Evolutionary conservation across 495 filamentous ascomycete genomes (phyloP).

Genomic region (Lichina pygmaea): DNA sequence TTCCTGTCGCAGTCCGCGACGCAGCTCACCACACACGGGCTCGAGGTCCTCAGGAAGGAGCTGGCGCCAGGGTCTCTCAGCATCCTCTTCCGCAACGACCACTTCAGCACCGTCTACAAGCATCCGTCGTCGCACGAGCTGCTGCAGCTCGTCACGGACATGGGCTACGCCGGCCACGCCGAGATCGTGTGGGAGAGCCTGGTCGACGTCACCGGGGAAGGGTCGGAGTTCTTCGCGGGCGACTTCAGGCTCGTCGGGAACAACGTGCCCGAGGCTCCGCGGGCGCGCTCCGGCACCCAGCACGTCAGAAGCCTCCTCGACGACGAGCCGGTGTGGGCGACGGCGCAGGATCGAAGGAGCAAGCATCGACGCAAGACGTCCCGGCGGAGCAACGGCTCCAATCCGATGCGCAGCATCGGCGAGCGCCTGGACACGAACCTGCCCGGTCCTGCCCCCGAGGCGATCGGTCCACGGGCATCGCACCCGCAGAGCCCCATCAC

Average conservation of each 20-base stretch:
- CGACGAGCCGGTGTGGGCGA: conserved; percentile 19
- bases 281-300: conserved; percentile 2
- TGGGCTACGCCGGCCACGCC: conserved; percentile 62
- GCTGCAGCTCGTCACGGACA: conserved; percentile 68
- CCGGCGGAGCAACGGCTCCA: background rate
- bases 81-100: conserved; percentile 89
- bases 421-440: background rate
- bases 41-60: conserved; percentile 35
- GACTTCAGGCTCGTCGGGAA: conserved; percentile 64
- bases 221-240: conserved; percentile 61
- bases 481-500: background rate
- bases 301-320: conserved; percentile 5
- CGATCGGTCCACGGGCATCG: background rate
- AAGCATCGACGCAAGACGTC: conserved; percentile 5
- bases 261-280: background rate
- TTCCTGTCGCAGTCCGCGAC: conserved; percentile 60
- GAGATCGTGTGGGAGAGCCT: conserved; percentile 94
- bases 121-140: conserved; percentile 44
- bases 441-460: background rate
- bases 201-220: conserved; percentile 64
- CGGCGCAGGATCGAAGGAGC: conserved; percentile 16
- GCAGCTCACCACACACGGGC: conserved; percentile 60
- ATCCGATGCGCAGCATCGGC: conserved; percentile 1
- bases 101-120: conserved; percentile 80
- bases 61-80: conserved; percentile 49